These are phyloP conservation scores for Cubamyces lactineus DNA, from an alignment of 768 basidiomycete species.

Conservation along the genomic window DNA sequence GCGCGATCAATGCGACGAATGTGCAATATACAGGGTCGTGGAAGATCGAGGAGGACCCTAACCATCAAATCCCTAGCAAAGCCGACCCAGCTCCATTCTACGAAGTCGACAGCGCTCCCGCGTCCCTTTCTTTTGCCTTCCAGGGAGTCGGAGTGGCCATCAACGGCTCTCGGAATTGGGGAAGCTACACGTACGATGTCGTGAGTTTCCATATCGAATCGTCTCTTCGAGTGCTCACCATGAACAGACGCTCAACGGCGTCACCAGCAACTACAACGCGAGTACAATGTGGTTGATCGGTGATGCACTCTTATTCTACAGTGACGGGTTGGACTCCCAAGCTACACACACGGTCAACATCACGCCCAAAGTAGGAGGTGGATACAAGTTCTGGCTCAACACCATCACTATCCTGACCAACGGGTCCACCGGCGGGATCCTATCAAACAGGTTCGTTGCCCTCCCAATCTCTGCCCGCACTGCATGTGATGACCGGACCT, in stretches of 20 bases:
- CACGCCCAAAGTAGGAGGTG: slow-evolving; percentile 52
- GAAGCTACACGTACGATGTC: slow-evolving; percentile 33
- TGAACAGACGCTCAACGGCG: slow-evolving; percentile 49
- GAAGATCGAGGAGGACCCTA: slow-evolving; percentile 35
- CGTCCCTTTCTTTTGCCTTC: slow-evolving; percentile 47
- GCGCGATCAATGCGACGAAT: slow-evolving; percentile 45
- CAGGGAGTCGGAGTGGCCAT: slow-evolving; percentile 37
- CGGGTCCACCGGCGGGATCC: background rate
- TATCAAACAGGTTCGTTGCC: background rate
- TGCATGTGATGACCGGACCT: too few species aligned
- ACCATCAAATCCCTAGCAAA: slow-evolving; percentile 25
- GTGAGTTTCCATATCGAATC: slow-evolving; percentile 42
- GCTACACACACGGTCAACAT: slow-evolving; percentile 52
- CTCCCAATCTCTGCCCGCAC: too few species aligned
- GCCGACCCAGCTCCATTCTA: slow-evolving; percentile 30
- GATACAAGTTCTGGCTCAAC: slow-evolving; percentile 27
- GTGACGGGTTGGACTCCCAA: slow-evolving; percentile 57
- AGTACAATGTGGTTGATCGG: slow-evolving; percentile 44
- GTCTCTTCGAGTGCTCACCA: slow-evolving; percentile 53
- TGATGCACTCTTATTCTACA: slow-evolving; percentile 60
- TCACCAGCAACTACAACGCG: slow-evolving; percentile 45
- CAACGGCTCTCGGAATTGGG: slow-evolving; percentile 28
- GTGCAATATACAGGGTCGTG: slow-evolving; percentile 55
- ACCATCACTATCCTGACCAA: slow-evolving; percentile 18
- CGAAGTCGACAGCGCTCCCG: slow-evolving; percentile 41